phyloP scores from a whole-genome alignment of 1,139 yeast species.

The Debaryomyces coudertii region DNA sequence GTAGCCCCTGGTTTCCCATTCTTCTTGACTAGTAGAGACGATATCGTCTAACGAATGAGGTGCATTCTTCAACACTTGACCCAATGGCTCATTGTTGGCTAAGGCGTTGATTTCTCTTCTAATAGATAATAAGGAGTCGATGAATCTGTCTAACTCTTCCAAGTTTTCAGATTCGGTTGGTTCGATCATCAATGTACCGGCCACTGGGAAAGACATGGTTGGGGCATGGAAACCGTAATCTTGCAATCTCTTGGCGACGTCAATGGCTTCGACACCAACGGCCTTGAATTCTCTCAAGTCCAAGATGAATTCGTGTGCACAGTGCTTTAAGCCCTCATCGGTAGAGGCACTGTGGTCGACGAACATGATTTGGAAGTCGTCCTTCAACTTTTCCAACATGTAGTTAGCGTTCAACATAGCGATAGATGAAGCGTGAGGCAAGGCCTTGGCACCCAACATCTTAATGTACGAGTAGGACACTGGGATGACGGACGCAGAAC shows the following conservation, averaged over 20 bases:
- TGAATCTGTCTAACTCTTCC: conserved; percentile 86
- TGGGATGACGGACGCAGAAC: conserved; percentile 91
- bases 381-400: conserved; percentile 78
- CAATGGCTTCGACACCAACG: conserved; percentile 89
- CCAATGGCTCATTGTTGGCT: conserved; percentile 65
- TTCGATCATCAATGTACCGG: conserved; percentile 96
- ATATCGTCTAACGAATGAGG: conserved; percentile 90
- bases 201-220: conserved; percentile 97
- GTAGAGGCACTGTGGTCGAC: conserved; percentile 51
- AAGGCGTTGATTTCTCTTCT: conserved; percentile 81
- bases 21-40: conserved; percentile 56
- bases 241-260: conserved; percentile 93
- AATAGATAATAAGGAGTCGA: conserved; percentile 83
- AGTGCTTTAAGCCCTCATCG: conserved; percentile 64
- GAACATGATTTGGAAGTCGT: conserved; percentile 76
- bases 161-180: conserved; percentile 95
- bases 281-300: conserved; percentile 86
- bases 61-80: conserved; percentile 80
- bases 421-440: conserved; percentile 81
- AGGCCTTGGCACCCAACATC: conserved; percentile 83
- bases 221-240: conserved; percentile 99
- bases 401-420: conserved; percentile 96
- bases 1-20: conserved; percentile 83
- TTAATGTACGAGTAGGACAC: conserved; percentile 94
- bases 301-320: conserved; percentile 96